Evolutionary conservation across 2,329 filamentous ascomycete genomes (phyloP), one percentile per base, ranked within the genome.

Genomic region (Aspergillus pseudoviridinutans): DNA sequence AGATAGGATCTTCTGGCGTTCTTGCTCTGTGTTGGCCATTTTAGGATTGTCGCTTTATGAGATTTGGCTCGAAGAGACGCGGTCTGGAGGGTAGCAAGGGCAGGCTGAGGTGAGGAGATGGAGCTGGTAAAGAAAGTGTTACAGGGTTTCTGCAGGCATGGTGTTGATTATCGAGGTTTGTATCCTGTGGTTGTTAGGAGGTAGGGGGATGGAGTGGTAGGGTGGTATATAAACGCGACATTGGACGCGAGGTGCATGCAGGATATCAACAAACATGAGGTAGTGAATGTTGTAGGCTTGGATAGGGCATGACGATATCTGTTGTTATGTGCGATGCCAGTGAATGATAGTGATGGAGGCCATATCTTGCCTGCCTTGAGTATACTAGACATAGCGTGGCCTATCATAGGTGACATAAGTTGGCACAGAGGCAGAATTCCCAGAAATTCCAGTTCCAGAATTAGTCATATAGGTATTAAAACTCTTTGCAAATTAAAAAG

Each of bases 1-100:
- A 10, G 32, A 41, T 22, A 57, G 27, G 35, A 50, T 56, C 3
- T n/a, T 8, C 7, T 49, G 20, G 41, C 58, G 53, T 20, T 62
- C 58, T n/a, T 28, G 20, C 5, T 38, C 25, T 10, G 54, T 8
- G 46, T 50, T 55, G n/a, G 50, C 41, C 58, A 61, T 60, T 49
- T 44, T 56, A 54, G 24, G 46, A 41, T 54, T 32, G 20, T 32
- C 14, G 38, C n/a, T 20, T 41, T 28, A 56, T 29, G 50, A 28
- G 41, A 4, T 28, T 25, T 10, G 27, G 2, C 22, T n/a, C 10
- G 12, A 25, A 20, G 22, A 44, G 41, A 44, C 9, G 17, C 7
- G 41, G 9, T 44, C 17, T n/a, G 7, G 38, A 10, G n/a, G 9
- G 17, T 44, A 4, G 41, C 1, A 22, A 44, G 2, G n/a, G 42